Evolutionary conservation across 345 rosid species (phyloP), one percentile per base, ranked within the genome.

Genomic region (Conringia planisiliqua): DNA sequence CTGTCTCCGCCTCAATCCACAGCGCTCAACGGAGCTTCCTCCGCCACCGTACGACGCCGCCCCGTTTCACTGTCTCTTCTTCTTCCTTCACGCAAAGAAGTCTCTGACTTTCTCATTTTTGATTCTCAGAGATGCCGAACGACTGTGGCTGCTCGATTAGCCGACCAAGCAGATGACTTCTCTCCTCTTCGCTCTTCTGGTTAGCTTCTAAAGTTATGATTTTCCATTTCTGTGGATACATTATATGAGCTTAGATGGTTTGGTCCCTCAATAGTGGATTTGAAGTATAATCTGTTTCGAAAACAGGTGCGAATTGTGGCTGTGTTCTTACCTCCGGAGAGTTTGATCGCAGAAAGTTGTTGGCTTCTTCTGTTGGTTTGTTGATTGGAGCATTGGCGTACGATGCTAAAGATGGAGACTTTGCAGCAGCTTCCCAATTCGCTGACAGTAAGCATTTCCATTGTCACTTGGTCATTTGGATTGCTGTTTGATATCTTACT

Each of bases 381-480:
- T 20, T 80, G 55, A 68, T 81, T 47, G 87, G 82, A 70, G 80
- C 81, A 2, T 48, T 87, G 20, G 0, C 55, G 48, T 72, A 48
- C 70, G 58, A 77, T 70, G 66, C 78, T 17, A 58, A 54, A 74
- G 73, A 78, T 69, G 82, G 51, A 40, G 70, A 12, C n/a, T 86
- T 83, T 50, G 72, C 76, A 51, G 83, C 93, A 55, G 90, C 97
- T 50, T 77, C 94, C 46, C 93, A 86, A 66, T 94, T 87, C 68
- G 79, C 97, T 69, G 97, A 94, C 80, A 91, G 98, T 94, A 78
- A 66, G 60, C 20, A n/a, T 3, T 10, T n/a, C 7, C 1, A 3
- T 10, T 64, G 29, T 12, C 33, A 20, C n/a, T 32, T 64, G 4
- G 20, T n/a, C 7, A n/a, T 32, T 65, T 66, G 20, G 39, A 66